A percentile compares a stretch with the other conserved stretches of the same genome.
Evolutionary conservation across 2,329 filamentous ascomycete species (phyloP).

Genomic region (Colletotrichum sp.): DNA sequence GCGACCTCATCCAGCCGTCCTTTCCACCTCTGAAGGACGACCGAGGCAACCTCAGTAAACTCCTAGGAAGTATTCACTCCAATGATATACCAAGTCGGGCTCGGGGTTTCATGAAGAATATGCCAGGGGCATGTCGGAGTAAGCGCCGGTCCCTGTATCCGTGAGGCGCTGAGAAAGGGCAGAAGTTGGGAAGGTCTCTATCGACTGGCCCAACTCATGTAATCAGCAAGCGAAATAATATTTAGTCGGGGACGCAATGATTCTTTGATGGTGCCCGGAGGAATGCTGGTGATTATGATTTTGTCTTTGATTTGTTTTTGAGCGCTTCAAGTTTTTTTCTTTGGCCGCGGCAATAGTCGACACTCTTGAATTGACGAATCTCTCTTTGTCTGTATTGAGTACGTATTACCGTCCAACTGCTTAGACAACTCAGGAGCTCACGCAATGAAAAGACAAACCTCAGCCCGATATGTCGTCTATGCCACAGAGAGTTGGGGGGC

Average conservation of each 20-base stretch:
- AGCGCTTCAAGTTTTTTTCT: neutral
- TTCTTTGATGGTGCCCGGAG: neutral
- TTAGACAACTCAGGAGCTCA: neutral
- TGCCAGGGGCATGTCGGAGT: neutral
- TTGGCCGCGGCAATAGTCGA: neutral
- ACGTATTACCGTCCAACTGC: neutral
- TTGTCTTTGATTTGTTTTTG: neutral
- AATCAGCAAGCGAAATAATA: neutral
- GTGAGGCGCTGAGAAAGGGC: neutral
- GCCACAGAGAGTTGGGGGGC: neutral
- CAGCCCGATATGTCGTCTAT: neutral
- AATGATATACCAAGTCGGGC: neutral
- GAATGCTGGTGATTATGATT: fast-evolving
- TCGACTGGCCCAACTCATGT: neutral
- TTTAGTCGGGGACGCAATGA: neutral
- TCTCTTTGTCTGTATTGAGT: neutral
- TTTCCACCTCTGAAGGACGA: neutral
- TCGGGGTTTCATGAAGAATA: neutral
- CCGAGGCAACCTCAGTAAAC: neutral
- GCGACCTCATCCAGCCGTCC: neutral
- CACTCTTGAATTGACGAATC: neutral
- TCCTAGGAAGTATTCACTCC: fast-evolving
- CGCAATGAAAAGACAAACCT: neutral
- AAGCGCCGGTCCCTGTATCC: neutral
- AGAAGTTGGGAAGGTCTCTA: neutral